Conservation (phyloP, 768 basidiomycete genomes). For the Panaeolus cyanescens region DNA sequence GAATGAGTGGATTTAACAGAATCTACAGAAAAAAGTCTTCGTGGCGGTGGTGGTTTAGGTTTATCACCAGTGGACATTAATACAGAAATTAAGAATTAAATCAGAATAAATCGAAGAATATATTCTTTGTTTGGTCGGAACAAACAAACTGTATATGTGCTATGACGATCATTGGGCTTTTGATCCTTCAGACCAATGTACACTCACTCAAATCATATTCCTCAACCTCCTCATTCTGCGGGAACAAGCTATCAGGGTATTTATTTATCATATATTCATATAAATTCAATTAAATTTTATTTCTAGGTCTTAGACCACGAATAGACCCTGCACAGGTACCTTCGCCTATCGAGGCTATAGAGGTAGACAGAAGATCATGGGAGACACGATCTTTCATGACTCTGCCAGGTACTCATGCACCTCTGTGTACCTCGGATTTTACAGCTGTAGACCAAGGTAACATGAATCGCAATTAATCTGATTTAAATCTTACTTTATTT, state of each 20-base stretch:
- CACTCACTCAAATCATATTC: slow-evolving; percentile 53
- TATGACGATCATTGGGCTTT: not conserved
- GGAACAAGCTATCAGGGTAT: slow-evolving; percentile 55
- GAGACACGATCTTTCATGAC: slow-evolving; percentile 68
- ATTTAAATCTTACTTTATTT: slow-evolving; percentile 6
- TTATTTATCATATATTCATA: not conserved
- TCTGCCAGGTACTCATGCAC: slow-evolving; percentile 60
- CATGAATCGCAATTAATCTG: not conserved
- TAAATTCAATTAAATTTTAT: slow-evolving; percentile 9
- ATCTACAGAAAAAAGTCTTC: slow-evolving; percentile 25
- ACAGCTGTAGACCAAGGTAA: slow-evolving; percentile 88
- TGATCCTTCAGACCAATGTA: slow-evolving; percentile 32
- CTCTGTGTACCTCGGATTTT: slow-evolving; percentile 86
- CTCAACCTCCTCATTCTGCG: slow-evolving; percentile 70
- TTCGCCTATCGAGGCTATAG: slow-evolving; percentile 81
- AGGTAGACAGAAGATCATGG: slow-evolving; percentile 79
- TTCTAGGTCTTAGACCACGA: slow-evolving; percentile 69
- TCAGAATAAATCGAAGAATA: not conserved
- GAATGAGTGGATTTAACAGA: slow-evolving; percentile 19
- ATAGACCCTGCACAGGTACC: slow-evolving; percentile 92
- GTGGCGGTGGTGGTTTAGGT: slow-evolving; percentile 13
- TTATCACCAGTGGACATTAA: not conserved
- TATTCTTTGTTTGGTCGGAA: not conserved
- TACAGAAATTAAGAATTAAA: not conserved
- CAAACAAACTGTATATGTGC: no score